Conservation (phyloP, 2,329 filamentous ascomycete genomes). For the Calonectria leucothoes region DNA sequence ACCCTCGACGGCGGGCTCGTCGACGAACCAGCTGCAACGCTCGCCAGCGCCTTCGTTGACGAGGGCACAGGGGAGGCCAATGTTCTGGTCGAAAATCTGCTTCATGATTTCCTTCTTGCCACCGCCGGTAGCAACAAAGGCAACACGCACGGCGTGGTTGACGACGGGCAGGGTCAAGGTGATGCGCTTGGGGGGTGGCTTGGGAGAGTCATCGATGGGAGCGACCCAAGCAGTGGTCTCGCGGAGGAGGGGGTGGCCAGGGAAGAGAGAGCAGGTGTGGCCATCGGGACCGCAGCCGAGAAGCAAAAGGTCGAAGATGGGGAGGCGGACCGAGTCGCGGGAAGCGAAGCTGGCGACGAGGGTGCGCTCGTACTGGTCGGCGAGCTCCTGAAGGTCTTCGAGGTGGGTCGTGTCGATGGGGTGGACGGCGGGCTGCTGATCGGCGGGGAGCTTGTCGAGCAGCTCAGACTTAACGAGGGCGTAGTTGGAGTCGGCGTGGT, state of each 20-base stretch:
- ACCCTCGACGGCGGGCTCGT: conserved; percentile 85
- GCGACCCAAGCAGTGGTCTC: conserved; percentile 94
- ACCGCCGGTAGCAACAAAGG: conserved; percentile 89
- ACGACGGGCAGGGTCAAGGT: conserved; percentile 94
- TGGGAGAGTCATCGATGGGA: conserved; percentile 91
- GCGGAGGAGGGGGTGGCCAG: conserved; percentile 85
- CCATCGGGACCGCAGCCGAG: conserved; percentile 96
- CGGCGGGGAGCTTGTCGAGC: conserved; percentile 84
- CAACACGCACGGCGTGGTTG: conserved; percentile 85
- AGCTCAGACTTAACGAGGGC: conserved; percentile 87
- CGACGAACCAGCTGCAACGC: conserved; percentile 95
- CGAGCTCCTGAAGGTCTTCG: conserved; percentile 88
- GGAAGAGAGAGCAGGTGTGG: conserved; percentile 97
- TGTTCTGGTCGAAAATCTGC: conserved; percentile 86
- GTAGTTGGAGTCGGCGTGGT: conserved; percentile 96
- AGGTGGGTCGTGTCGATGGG: conserved; percentile 76
- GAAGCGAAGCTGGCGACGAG: conserved; percentile 89
- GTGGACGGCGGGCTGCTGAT: conserved; percentile 77
- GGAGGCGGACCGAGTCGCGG: conserved; percentile 92
- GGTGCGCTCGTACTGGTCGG: conserved; percentile 91
- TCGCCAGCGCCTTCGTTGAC: conserved; percentile 88
- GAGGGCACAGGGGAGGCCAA: conserved; percentile 84
- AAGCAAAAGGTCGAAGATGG: conserved; percentile 93
- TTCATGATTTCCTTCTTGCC: conserved; percentile 94
- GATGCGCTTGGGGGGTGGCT: conserved; percentile 91